Conservation (phyloP, 2,329 filamentous ascomycete genomes). For the Cladosporium sp. region DNA sequence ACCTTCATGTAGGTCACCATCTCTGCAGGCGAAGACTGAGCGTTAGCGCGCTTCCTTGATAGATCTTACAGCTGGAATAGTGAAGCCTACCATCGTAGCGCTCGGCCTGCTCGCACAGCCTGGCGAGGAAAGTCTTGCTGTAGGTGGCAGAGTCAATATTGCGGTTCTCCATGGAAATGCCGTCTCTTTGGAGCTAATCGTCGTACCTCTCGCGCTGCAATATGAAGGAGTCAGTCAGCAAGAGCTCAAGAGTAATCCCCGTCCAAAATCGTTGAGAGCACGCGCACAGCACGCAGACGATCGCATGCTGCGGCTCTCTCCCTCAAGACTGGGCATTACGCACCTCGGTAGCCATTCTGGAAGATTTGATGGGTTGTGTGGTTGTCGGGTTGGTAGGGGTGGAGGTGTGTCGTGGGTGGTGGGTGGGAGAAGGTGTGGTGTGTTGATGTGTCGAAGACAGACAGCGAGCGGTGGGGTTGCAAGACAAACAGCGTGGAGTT, state of each 20-base stretch:
- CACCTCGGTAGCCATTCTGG: constrained; percentile 62
- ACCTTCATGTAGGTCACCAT: constrained; percentile 99
- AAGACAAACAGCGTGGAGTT: no score
- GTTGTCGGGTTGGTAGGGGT: background rate
- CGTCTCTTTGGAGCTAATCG: constrained; percentile 16
- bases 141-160: constrained; percentile 37
- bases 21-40: constrained; percentile 47
- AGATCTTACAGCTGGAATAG: background rate
- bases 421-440: background rate
- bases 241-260: constrained; percentile 5
- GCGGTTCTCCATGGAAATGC: background rate
- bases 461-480: background rate
- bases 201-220: constrained; percentile 47
- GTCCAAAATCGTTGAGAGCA: constrained; percentile 26
- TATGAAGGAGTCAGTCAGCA: constrained; percentile 38
- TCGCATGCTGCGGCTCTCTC: no score
- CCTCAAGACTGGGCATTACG: constrained; percentile 40
- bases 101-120: constrained; percentile 99
- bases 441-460: background rate
- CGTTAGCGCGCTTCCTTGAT: constrained; percentile 20
- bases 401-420: background rate
- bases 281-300: constrained; percentile 16
- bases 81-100: constrained; percentile 82
- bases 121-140: constrained; percentile 99
- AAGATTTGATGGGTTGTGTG: constrained; percentile 17